These are phyloP conservation scores for Fusarium nygamai DNA, from an alignment of 2,329 filamentous ascomycete species.

Conservation along the genomic window DNA sequence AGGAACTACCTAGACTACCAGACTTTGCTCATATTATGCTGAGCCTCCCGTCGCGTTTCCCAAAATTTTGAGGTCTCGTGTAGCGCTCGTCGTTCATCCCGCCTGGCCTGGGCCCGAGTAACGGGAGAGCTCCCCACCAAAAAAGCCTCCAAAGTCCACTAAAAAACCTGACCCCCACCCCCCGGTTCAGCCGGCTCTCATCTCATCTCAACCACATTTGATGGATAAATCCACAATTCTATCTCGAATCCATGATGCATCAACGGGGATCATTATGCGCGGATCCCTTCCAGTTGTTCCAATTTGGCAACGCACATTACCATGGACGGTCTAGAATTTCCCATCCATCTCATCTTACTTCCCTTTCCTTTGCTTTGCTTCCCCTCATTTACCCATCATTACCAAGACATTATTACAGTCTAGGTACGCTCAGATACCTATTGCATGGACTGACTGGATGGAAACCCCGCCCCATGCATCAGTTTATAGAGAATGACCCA, in stretches of 20 bases:
- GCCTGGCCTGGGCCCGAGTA: conserved; percentile 1
- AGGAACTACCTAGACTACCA: neutral
- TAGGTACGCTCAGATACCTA: neutral
- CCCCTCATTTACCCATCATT: neutral
- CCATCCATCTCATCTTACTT: neutral
- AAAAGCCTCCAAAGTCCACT: neutral
- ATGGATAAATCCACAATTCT: conserved; percentile 14
- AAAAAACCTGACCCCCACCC: neutral
- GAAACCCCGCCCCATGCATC: conserved; percentile 30
- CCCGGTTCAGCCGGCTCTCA: conserved; percentile 9
- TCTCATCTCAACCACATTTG: neutral
- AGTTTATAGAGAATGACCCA: conserved; percentile 13
- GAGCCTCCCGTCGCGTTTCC: neutral
- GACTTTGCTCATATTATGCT: neutral
- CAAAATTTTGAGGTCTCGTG: neutral
- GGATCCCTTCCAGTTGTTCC: conserved; percentile 23
- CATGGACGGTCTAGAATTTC: conserved; percentile 7
- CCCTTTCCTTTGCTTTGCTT: neutral
- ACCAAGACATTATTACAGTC: neutral
- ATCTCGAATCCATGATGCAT: conserved; percentile 25
- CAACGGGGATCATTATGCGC: conserved; percentile 4
- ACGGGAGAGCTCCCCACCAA: conserved; percentile 15
- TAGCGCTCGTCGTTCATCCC: neutral
- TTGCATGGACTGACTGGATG: neutral
- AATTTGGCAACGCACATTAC: conserved; percentile 5